Evolutionary conservation across 2,329 filamentous ascomycete species (phyloP).

Genomic region (Colletotrichum aenigma): DNA sequence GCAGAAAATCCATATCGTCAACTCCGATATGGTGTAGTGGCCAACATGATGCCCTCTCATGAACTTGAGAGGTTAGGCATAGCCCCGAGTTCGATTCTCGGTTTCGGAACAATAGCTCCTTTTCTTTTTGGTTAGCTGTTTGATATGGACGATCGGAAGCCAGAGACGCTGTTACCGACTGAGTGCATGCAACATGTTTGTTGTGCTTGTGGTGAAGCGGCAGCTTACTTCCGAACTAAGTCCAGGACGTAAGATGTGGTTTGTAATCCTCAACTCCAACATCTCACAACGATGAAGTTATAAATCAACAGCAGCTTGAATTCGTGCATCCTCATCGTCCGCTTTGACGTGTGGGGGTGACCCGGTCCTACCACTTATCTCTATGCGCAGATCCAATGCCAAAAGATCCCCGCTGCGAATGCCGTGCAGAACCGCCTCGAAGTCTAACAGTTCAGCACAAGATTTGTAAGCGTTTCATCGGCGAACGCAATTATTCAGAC

Average conservation of each 20-base stretch:
- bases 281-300: not conserved
- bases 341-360: not conserved
- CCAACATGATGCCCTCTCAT: not conserved
- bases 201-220: not conserved
- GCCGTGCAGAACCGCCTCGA: not conserved
- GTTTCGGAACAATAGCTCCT: not conserved
- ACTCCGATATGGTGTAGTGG: conserved; percentile 8
- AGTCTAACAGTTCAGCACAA: not conserved
- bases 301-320: not conserved
- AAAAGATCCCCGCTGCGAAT: not conserved
- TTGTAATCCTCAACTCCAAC: not conserved
- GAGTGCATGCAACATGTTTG: not conserved
- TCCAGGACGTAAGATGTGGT: not conserved
- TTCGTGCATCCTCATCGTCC: not conserved
- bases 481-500: not conserved
- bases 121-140: not conserved
- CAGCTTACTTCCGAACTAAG: not conserved
- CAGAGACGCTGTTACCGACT: not conserved
- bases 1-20: accelerated
- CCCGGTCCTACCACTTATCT: not conserved
- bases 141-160: not conserved
- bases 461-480: conserved; percentile 3
- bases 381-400: not conserved
- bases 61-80: not conserved
- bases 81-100: not conserved